phyloP scores from a whole-genome alignment of 805 yeast genomes.

The Huiozyma sinensis region DNA sequence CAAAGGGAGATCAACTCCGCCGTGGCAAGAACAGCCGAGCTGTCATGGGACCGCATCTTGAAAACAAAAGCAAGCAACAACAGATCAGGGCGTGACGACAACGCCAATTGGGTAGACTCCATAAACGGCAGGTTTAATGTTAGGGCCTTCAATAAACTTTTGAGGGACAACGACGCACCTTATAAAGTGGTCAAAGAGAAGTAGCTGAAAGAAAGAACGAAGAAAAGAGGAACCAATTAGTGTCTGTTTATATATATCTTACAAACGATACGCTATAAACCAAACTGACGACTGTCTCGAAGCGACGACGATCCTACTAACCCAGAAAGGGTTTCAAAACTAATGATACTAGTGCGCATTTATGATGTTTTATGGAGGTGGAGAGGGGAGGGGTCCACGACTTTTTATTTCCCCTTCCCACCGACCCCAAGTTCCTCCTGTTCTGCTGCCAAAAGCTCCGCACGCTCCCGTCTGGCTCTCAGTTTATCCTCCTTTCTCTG shows the following conservation, averaged over 20 bases:
- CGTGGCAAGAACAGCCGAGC: constrained; percentile 12
- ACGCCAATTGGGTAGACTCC: constrained; percentile 4
- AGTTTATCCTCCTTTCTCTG: constrained; percentile 13
- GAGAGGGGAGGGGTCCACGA: no score
- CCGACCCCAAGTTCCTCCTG: constrained; percentile 9
- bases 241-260: no score
- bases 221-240: no score
- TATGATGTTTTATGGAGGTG: no score
- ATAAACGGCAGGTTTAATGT: constrained; percentile 3
- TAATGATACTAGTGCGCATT: no score
- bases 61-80: neutral
- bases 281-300: no score
- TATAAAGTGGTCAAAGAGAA: neutral
- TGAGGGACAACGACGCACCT: constrained; percentile 3
- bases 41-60: constrained; percentile 15
- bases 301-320: no score
- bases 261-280: no score
- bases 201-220: neutral
- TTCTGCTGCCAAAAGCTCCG: constrained; percentile 18
- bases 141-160: neutral
- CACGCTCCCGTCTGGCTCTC: constrained; percentile 18
- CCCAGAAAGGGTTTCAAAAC: no score
- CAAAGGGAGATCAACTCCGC: constrained; percentile 10
- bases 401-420: neutral
- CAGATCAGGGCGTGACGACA: neutral